phyloP scores from a whole-genome alignment of 2,329 filamentous ascomycete genomes.

The Arthrobotrys sphaeroides region DNA sequence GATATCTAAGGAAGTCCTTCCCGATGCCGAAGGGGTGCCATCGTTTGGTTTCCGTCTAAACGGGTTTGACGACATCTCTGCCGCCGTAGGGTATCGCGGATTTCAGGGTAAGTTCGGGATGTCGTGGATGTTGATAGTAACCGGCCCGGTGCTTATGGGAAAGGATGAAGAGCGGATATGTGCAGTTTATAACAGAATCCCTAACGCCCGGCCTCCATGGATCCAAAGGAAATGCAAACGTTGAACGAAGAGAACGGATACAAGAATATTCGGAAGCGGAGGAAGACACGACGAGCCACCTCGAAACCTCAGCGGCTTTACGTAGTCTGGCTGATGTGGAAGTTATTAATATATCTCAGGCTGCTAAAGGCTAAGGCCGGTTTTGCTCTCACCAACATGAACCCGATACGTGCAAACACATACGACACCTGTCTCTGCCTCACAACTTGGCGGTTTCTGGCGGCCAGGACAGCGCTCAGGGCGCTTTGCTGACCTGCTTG shows the following conservation, averaged over 20 bases:
- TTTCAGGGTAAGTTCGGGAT: background rate
- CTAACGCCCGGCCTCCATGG: background rate
- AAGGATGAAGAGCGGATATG: background rate
- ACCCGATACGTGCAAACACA: slow-evolving; percentile 23
- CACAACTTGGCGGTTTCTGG: slow-evolving; percentile 21
- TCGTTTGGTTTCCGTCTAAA: slow-evolving; percentile 50
- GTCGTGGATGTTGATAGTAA: slow-evolving; percentile 1
- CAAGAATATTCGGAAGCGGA: no score
- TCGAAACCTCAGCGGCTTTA: slow-evolving; percentile 23
- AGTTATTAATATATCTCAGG: slow-evolving; percentile 41
- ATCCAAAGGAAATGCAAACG: slow-evolving; percentile 15
- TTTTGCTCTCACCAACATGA: slow-evolving; percentile 33
- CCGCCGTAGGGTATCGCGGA: slow-evolving; percentile 10
- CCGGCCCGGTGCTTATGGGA: slow-evolving; percentile 1
- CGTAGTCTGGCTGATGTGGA: slow-evolving; percentile 51
- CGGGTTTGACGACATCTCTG: slow-evolving; percentile 54
- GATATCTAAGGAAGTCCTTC: slow-evolving; percentile 48
- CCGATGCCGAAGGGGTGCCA: slow-evolving; percentile 41
- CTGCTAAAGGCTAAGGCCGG: slow-evolving; percentile 18
- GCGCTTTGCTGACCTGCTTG: no score
- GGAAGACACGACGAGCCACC: slow-evolving; percentile 5
- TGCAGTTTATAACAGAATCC: slow-evolving; percentile 10
- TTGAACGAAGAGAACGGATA: background rate
- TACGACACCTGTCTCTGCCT: slow-evolving; percentile 46
- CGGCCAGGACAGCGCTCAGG: background rate